Conservation (phyloP, 1,284 basidiomycete genomes). For the Rugosomyces carneus region DNA sequence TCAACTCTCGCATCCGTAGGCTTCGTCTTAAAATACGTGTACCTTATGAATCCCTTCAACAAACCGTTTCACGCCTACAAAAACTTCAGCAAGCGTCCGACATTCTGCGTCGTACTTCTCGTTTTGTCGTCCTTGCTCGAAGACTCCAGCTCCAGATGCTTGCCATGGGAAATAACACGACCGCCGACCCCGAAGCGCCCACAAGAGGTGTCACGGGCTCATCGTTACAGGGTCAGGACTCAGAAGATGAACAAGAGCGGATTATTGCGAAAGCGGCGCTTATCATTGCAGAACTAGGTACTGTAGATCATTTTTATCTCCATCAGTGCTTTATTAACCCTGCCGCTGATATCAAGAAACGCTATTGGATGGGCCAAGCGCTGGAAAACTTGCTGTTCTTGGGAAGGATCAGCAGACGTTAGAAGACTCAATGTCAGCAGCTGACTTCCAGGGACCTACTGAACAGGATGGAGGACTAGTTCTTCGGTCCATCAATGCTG, state of each 20-base stretch:
- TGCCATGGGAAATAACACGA: slow-evolving; percentile 41
- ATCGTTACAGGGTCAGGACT: slow-evolving; percentile 28
- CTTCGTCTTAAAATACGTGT: slow-evolving; percentile 79
- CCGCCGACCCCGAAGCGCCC: slow-evolving; percentile 11
- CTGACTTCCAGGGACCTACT: slow-evolving; percentile 11
- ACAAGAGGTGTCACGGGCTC: slow-evolving; percentile 4
- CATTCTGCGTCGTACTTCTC: slow-evolving; percentile 72
- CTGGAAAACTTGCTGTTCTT: slow-evolving; percentile 3
- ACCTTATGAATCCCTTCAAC: slow-evolving; percentile 71
- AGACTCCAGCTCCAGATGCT: slow-evolving; percentile 78
- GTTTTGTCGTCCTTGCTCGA: slow-evolving; percentile 77
- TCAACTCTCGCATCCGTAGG: slow-evolving; percentile 32
- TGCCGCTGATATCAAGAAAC: slow-evolving; percentile 26
- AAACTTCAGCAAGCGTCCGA: slow-evolving; percentile 78
- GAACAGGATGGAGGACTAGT: slow-evolving; percentile 32
- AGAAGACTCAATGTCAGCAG: neutral
- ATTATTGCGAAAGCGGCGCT: slow-evolving; percentile 86
- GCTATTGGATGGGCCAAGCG: slow-evolving; percentile 30
- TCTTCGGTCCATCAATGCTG: slow-evolving; percentile 64
- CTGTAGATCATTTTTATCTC: slow-evolving; percentile 20
- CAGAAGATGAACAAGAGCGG: slow-evolving; percentile 77
- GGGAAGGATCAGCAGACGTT: neutral
- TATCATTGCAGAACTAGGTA: slow-evolving; percentile 84
- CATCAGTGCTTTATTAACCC: neutral
- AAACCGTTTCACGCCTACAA: slow-evolving; percentile 65